Base-by-base conservation (phyloP, 2,329 filamentous ascomycete genomes). In the Domatiomyces globalis region DNA sequence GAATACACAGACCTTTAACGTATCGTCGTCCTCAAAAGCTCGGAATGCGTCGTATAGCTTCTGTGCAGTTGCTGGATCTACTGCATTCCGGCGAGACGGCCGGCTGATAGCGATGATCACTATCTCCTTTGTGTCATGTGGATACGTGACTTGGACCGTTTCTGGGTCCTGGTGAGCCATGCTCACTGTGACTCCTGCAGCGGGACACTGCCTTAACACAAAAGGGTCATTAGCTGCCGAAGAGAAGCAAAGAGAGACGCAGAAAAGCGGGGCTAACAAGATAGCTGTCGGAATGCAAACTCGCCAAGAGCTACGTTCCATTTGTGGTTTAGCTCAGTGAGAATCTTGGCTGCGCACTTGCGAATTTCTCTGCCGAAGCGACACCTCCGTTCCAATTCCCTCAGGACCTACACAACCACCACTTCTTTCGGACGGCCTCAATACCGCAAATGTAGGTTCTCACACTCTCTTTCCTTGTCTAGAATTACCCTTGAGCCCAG, bases 1-100 rank as follows among this genome's bases (percentile, higher is more conserved):
- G 20, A 79, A 66, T 29, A 80, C 64, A 62, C 72, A 74, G 6
- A 79, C 67, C 57, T 76, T 78, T 55, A 79, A 75, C 1, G 63
- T 59, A 0, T 61, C 8, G 56, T 79, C 74, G 12, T 64, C 58
- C 55, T 79, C 75, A 53, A 78, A 80, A 5, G 58, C 58, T 1
- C 70, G 58, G 57, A 80, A 70, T 4, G 74, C 72, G 0, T 67
- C 59, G 22, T 72, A 71, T 5, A 80, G 69, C 36, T 69, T 69
- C 27, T 63, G 63, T 2, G 70, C 75, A 3, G 76, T 77, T 1
- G 66, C 52, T 1, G 66, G 62, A 55, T 79, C 69, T 43, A 80
- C 69, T 10, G 76, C 77, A 58, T 80, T 80, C 49, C 71, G 70
- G 20, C 70, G 66, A 10, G 71, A 62, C 0, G 67, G 66, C n/a